Percentiles rank a stretch among this genome's conserved stretches.
Evolutionary conservation across 768 basidiomycete species (phyloP).

Genomic region (Suillus subaureus): DNA sequence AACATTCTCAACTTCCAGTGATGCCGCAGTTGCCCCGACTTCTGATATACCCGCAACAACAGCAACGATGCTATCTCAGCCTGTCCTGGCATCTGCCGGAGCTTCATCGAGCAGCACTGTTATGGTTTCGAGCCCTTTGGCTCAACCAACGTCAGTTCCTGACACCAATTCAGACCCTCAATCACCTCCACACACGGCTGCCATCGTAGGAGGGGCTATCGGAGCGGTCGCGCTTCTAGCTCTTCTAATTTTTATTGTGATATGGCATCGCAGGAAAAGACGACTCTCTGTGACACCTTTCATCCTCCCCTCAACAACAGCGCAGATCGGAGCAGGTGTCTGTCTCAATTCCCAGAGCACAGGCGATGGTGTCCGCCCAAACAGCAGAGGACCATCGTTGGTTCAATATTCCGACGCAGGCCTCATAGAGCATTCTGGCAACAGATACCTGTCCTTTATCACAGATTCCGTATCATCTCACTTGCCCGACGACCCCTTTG

Average conservation of each 20-base stretch:
- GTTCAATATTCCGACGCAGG: slow-evolving; percentile 4
- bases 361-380: neutral
- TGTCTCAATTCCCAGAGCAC: neutral
- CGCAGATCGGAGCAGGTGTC: neutral
- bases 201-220: neutral
- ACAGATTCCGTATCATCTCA: neutral
- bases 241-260: neutral
- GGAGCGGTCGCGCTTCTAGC: neutral
- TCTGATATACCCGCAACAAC: neutral
- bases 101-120: neutral
- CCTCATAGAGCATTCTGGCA: neutral
- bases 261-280: neutral
- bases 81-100: neutral
- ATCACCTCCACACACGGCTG: neutral
- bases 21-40: neutral
- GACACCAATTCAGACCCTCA: neutral
- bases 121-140: too few relatives aligned
- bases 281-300: neutral
- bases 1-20: neutral
- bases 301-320: neutral
- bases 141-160: neutral
- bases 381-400: neutral
- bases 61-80: too few relatives aligned
- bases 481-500: neutral
- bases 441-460: neutral